Percentiles rank a stretch among this genome's conserved stretches.
Conservation (phyloP, 164 flowering plant genomes). For the Vitis amurensis region DNA sequence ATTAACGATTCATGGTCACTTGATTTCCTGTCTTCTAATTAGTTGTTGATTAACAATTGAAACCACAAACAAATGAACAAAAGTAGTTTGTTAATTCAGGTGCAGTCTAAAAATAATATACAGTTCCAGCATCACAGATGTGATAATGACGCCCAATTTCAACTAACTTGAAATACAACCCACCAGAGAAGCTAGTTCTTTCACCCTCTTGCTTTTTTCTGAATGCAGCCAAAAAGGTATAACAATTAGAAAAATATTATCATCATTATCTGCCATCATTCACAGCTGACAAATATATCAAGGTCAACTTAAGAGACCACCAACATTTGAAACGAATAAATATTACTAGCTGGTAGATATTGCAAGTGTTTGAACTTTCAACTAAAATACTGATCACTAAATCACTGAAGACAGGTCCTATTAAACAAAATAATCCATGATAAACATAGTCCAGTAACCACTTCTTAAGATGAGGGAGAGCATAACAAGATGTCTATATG, state of each 20-base stretch:
- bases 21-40: too few relatives aligned
- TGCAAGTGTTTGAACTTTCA: neutral
- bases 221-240: neutral
- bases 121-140: too few relatives aligned
- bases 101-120: too few relatives aligned
- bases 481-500: neutral
- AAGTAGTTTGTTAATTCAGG: too few relatives aligned
- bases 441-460: neutral
- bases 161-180: too few relatives aligned
- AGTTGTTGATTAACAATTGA: too few relatives aligned
- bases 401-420: neutral
- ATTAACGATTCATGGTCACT: too few relatives aligned
- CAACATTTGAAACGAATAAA: neutral
- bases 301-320: neutral
- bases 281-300: neutral
- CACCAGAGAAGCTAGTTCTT: too few relatives aligned
- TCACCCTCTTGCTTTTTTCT: neutral
- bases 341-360: neutral
- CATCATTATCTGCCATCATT: neutral
- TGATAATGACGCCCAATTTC: too few relatives aligned
- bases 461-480: neutral
- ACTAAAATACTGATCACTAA: too few relatives aligned
- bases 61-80: too few relatives aligned
- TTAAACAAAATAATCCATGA: too few relatives aligned
- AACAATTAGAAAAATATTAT: neutral